Evolutionary conservation across 2,329 filamentous ascomycete species (phyloP), one percentile per base, ranked within the genome.

Genomic region (Fusarium circinatum): DNA sequence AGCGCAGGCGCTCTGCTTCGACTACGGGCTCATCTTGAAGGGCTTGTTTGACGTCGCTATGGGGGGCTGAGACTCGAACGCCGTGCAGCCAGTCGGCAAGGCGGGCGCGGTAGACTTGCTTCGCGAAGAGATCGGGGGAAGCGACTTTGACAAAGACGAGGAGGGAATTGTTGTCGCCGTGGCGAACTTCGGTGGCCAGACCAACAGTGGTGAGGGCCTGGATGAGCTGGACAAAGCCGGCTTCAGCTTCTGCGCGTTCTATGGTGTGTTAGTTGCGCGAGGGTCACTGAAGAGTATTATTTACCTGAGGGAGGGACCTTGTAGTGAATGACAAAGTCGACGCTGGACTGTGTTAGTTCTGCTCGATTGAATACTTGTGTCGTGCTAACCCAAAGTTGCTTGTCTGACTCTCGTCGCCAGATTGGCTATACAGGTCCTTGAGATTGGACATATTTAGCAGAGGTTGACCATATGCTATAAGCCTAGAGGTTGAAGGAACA

Each of bases 31-130:
- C 92, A 22, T 89, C 85, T 66, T 91, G 86, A 59, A 97, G 89
- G 20, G 91, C 89, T 67, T 90, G 86, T 54, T 88, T 84, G 24
- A 94, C 90, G 75, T 97, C 91, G 79, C 91, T 92, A 63, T 91
- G 89, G 0, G 96, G 96, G 41, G 94, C 91, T 26, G 90, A 89
- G 56, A 93, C 89, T 71, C 94, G 92, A 62, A 98, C 92, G 59
- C 95, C 95, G 80, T 96, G 93, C 39, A 98, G 90, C 94, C 95
- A 99, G 83, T 98, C 96, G 80, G 95, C 93, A 24, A 98, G 91
- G 73, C 96, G 91, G 63, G 93, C 94, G 74, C 94, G 90, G 82
- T 98, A 97, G 56, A 98, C 89, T 78, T 97, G 94, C 73, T 91
- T 90, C 68, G 89, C 89, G 68, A 99, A 87, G 73, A 95, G 90